A percentile compares a stretch with the other conserved stretches of the same genome.
phyloP scores from a whole-genome alignment of 2,329 filamentous ascomycete genomes.

The Thelonectria rubi region DNA sequence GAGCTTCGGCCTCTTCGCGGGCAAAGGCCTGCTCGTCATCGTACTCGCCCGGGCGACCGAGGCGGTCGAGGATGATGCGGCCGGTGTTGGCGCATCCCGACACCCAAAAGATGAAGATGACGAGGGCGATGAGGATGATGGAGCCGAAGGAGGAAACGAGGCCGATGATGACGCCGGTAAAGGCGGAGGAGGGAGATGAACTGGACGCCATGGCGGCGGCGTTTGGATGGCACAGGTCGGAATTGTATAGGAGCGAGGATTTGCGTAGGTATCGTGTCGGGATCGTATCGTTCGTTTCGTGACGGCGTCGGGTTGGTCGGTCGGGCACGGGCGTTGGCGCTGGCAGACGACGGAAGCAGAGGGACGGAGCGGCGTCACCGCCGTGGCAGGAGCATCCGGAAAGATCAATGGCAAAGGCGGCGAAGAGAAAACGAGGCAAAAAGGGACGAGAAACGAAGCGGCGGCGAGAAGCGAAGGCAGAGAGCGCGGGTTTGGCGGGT shows the following conservation, averaged over 20 bases:
- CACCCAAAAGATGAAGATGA: constrained; percentile 95
- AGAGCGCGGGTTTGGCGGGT: neutral
- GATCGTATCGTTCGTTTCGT: constrained; percentile 27
- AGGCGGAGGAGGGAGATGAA: constrained; percentile 54
- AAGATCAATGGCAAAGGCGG: constrained; percentile 38
- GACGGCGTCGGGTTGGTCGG: constrained; percentile 28
- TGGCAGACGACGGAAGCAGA: no score
- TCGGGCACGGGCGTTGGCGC: constrained; percentile 28
- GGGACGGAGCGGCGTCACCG: constrained; percentile 42
- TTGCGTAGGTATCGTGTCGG: constrained; percentile 27
- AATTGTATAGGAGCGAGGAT: constrained; percentile 13
- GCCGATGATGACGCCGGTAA: constrained; percentile 89
- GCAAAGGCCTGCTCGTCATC: constrained; percentile 97
- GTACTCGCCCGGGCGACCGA: constrained; percentile 93
- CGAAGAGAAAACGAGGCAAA: constrained; percentile 10
- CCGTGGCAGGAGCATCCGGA: constrained; percentile 41
- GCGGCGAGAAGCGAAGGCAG: neutral
- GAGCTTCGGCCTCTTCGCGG: constrained; percentile 91
- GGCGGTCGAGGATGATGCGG: constrained; percentile 90
- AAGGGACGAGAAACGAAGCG: constrained; percentile 12
- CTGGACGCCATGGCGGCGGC: constrained; percentile 43
- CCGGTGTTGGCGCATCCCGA: constrained; percentile 74
- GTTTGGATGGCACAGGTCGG: neutral
- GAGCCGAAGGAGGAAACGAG: constrained; percentile 94
- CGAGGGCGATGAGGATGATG: constrained; percentile 81